These are phyloP conservation scores for Saturnispora mendoncae DNA, from an alignment of 805 yeast species.

Conservation along the genomic window DNA sequence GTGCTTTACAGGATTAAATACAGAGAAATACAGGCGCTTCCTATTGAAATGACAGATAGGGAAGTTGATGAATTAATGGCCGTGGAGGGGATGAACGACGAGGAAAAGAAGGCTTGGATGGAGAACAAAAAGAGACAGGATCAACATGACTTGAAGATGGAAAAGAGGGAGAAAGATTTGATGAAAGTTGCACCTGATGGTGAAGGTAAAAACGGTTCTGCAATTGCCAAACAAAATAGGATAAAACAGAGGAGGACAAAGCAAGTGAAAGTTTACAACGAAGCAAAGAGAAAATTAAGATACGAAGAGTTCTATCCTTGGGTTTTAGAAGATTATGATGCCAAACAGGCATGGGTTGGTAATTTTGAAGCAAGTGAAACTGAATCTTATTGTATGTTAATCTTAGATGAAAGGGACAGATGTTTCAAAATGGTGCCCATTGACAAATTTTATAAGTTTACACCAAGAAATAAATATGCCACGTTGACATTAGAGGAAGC, in stretches of 20 bases:
- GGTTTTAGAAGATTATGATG: constrained; percentile 96
- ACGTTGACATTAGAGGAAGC: constrained; percentile 90
- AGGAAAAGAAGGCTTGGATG: constrained; percentile 32
- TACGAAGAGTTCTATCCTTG: constrained; percentile 97
- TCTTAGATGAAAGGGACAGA: constrained; percentile 70
- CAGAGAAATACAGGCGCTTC: constrained; percentile 10
- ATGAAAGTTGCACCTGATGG: constrained; percentile 90
- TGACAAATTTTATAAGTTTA: constrained; percentile 87
- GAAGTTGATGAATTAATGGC: constrained; percentile 26
- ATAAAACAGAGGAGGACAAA: constrained; percentile 53
- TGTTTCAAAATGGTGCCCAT: constrained; percentile 86
- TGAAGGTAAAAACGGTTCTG: constrained; percentile 41
- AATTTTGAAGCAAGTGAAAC: constrained; percentile 85
- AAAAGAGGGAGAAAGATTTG: constrained; percentile 36
- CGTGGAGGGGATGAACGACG: constrained; percentile 28
- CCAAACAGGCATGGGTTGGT: constrained; percentile 90
- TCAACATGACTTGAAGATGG: constrained; percentile 27
- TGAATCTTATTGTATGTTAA: constrained; percentile 77
- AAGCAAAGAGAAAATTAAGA: constrained; percentile 70
- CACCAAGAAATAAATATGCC: constrained; percentile 88
- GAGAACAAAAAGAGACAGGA: constrained; percentile 22
- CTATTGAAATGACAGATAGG: constrained; percentile 14
- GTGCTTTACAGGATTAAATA: constrained; percentile 32
- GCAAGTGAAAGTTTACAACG: constrained; percentile 75
- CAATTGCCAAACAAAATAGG: constrained; percentile 5